Base-by-base conservation (phyloP, 257 asterid species). In the Cruciata laevipes region DNA sequence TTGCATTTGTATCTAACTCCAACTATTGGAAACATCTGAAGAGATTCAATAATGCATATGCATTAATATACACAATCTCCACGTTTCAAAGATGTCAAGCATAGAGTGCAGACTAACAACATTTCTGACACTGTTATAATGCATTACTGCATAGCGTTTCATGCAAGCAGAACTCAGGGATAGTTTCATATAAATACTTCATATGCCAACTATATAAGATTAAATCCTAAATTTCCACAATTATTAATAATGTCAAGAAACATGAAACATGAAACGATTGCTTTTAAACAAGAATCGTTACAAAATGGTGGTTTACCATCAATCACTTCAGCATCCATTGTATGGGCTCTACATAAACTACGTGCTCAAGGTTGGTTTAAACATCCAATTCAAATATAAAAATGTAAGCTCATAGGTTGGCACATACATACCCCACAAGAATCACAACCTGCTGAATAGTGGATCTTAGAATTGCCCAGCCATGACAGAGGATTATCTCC, bases 1-100 rank as follows among this genome's bases (percentile, higher is more conserved):
- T 77, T 79, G 80, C 92, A 83, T 73, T 51, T 74, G 86, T 83
- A 83, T 60, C 92, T 70, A 52, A 83, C 86, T 10, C 89, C 92
- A 57, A 78, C 65, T 69, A 86, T 77, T 0, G 92, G 92, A 62
- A 10, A 74, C 87, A 83, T 81, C 91, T 82, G 82, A 66, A 65
- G 17, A 69, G 56, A 63, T 12, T 51, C 42, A 71, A 49, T 44
- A 35, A 12, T 63, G 73, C 51, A 42, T 42, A 37, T 9, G 9
- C 47, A 32, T 62, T 53, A 71, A 59, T 23, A 38, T 1, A 67
- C 52, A 35, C 37, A 42, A 57, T 20, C 17, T 25, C 23, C 57
- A 13, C n/a, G 40, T 52, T 37, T 49, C 21, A 47, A 65, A 18
- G 63, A 32, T 37, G 51, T 42, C 40, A 70, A 27, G 5, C 42